These are phyloP conservation scores for Phytomonas serpens DNA, from an alignment of 208 protist genomes.

Conservation along the genomic window DNA sequence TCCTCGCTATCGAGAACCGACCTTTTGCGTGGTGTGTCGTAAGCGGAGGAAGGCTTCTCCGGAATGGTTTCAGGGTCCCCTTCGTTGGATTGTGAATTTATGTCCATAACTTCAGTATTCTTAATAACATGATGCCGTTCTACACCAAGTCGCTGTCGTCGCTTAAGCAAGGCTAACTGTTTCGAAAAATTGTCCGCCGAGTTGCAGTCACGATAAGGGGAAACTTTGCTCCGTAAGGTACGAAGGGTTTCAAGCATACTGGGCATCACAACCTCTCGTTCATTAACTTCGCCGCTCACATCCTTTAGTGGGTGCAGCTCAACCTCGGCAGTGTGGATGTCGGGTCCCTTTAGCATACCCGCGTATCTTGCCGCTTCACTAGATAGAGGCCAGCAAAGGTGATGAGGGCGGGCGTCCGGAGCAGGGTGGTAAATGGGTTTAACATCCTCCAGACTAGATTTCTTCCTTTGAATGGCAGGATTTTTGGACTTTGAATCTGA, in stretches of 20 bases:
- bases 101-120: neutral
- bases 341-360: constrained; percentile 23
- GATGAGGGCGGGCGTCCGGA: constrained; percentile 9
- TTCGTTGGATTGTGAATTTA: constrained; percentile 2
- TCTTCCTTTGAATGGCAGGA: neutral
- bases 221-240: constrained; percentile 19
- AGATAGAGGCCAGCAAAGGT: constrained; percentile 9
- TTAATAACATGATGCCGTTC: neutral
- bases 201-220: neutral
- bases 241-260: constrained; percentile 70
- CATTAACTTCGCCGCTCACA: constrained; percentile 3
- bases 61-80: neutral
- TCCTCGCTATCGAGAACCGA: neutral
- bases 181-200: constrained; percentile 15
- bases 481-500: neutral
- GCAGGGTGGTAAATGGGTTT: neutral
- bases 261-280: constrained; percentile 24
- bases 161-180: constrained; percentile 56
- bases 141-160: constrained; percentile 26
- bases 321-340: constrained; percentile 18
- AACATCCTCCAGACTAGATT: neutral
- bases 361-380: constrained; percentile 20
- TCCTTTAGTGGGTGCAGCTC: neutral
- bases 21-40: constrained; percentile 6
- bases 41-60: constrained; percentile 1